A percentile compares a stretch with the other conserved stretches of the same genome.
These are phyloP conservation scores for Nicotiana obtusifolia DNA, from an alignment of 257 asterid genomes.

Conservation along the genomic window DNA sequence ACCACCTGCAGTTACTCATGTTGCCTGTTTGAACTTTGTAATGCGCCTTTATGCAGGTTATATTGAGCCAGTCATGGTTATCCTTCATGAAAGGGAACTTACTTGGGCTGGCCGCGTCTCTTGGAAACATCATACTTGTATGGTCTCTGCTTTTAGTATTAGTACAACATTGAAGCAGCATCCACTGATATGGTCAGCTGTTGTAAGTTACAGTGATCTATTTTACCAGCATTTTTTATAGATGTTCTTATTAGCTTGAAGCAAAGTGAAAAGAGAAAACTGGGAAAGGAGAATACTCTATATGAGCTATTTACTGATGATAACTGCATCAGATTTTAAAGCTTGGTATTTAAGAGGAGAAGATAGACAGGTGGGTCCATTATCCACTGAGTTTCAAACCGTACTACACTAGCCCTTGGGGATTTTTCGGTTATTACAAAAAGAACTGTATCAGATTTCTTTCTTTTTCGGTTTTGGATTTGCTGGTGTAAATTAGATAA, in stretches of 20 bases:
- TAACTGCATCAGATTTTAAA: background rate
- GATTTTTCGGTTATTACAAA: too few species aligned
- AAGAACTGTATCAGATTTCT: background rate
- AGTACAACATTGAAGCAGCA: constrained; percentile 89
- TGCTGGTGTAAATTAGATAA: background rate
- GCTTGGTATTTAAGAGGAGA: too few species aligned
- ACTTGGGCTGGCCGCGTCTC: constrained; percentile 98
- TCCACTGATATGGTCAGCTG: constrained; percentile 95
- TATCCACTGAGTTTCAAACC: too few species aligned
- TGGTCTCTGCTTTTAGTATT: constrained; percentile 92
- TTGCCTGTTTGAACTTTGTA: constrained; percentile 10
- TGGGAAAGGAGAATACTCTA: background rate
- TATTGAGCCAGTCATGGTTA: constrained; percentile 95
- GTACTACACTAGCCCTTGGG: too few species aligned
- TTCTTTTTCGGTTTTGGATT: background rate
- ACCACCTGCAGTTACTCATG: background rate
- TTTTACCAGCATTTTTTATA: background rate
- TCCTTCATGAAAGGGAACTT: constrained; percentile 89
- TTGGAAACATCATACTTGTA: constrained; percentile 87
- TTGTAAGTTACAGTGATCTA: constrained; percentile 36
- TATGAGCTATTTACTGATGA: constrained; percentile 1
- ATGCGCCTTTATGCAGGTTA: constrained; percentile 52
- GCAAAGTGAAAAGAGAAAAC: background rate
- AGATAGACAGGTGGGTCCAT: too few species aligned
- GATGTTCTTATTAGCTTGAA: background rate